Conservation (phyloP, 352 stramenopile genomes). For the Phytopythium helicoides region DNA sequence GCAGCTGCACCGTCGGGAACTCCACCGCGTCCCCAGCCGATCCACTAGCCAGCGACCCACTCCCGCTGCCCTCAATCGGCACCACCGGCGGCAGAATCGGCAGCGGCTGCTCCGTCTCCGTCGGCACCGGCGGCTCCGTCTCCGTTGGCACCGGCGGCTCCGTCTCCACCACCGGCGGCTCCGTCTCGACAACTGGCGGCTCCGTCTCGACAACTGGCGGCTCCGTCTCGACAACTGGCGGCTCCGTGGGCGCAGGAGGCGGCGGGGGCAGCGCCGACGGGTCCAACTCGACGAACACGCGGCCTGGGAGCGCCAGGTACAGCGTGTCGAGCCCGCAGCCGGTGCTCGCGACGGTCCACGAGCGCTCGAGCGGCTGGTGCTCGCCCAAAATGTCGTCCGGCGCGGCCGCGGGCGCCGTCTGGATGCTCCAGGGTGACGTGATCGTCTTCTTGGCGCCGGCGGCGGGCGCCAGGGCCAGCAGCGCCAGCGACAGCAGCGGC, state of each 20-base stretch:
- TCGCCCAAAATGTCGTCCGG: conserved; percentile 26
- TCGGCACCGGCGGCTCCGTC: conserved; percentile 11
- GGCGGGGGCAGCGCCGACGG: conserved; percentile 20
- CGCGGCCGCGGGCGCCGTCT: conserved; percentile 24
- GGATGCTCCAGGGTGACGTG: conserved; percentile 32
- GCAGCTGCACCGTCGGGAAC: conserved; percentile 32
- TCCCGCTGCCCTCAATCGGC: conserved; percentile 11
- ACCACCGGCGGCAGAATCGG: background rate
- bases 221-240: background rate
- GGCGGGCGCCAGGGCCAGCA: conserved; percentile 8
- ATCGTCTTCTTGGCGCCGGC: background rate
- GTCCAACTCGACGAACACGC: conserved; percentile 55
- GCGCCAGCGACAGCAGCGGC: conserved; percentile 15
- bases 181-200: background rate
- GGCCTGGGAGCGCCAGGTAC: conserved; percentile 46
- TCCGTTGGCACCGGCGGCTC: background rate
- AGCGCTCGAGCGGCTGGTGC: conserved; percentile 37
- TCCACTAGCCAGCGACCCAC: conserved; percentile 10
- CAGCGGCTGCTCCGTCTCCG: conserved; percentile 6
- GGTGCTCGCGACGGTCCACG: conserved; percentile 41
- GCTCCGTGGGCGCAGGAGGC: too few relatives aligned
- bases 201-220: background rate
- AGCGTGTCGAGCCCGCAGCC: conserved; percentile 36
- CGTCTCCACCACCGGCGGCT: conserved; percentile 1
- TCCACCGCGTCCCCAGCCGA: conserved; percentile 24